Evolutionary conservation across 1,139 yeast genomes (phyloP), one percentile per base, ranked within the genome.

Genomic region (Arxiozyma slooffiae): DNA sequence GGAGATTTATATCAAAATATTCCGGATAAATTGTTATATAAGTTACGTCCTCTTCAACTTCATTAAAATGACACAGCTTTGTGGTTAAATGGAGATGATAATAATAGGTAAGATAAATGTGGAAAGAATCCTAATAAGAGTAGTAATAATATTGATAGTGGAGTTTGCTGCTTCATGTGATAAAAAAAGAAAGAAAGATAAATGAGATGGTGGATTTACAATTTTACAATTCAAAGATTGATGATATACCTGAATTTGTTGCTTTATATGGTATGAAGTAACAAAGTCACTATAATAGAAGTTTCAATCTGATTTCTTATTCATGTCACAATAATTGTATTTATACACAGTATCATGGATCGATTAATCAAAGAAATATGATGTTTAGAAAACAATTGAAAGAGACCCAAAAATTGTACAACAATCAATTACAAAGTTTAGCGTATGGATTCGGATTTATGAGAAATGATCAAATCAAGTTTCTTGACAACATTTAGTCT

Each of bases 1-100:
- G 67, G 65, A 45, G 54, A 58, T 14, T 54, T 67, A 7, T 64
- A 65, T 48, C 59, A 57, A 48, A 57, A 58, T 38, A 58, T 67
- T 3, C 69, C 70, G 7, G 58, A 58, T 42, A 55, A 57, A 21
- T 55, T 64, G 2, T 59, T 66, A 1, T 51, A 56, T 5, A 57
- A 55, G 38, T 52, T 67, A 41, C 60, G 55, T 42, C 67, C 69
- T 0, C 65, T 61, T 51, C 57, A 63, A 48, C 48, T 60, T 23
- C n/a, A 37, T 14, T 22, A 34, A 14, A 38, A 30, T 14, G 36
- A 30, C 14, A n/a, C n/a, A 30, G 36, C 11, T 30, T 30, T 30
- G 14, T 30, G 36, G 36, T 14, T 30, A 14, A 30, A 30, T 30
- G 3, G 36, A 30, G 36, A 30, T 11, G 14, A 30, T 30, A 30